Evolutionary conservation across 371 early-diverging fungal species (phyloP), one percentile per base, ranked within the genome.

Genomic region (Amoeboradix gromovi): DNA sequence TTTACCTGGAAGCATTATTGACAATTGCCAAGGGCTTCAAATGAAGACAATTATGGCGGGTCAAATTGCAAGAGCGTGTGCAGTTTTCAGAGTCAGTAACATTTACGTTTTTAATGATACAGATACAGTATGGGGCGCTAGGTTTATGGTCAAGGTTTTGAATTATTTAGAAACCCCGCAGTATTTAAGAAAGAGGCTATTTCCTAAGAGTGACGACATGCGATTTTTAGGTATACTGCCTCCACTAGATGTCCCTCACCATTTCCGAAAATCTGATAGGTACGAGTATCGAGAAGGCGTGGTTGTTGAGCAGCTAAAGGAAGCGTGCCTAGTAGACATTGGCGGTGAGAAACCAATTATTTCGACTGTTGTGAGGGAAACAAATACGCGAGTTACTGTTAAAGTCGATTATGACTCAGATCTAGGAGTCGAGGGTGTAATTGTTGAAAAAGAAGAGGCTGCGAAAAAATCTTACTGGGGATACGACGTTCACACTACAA

Each of bases 391-490:
- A 29, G 86, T 87, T 17, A 87, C 88, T 0, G 82, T 87, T 29
- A 78, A 84, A 73, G 75, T 87, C 67, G n/a, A n/a, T n/a, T 76
- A 74, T 67, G 78, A 79, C 27, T 73, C 79, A 1, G 71, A 80
- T 29, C 5, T 48, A 12, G 73, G 75, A 28, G 74, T 76, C 65
- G 71, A 75, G 66, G 86, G 81, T 65, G 80, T 78, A n/a, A 83
- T 81, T 0, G 84, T 86, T 28, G 81, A 83, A 30, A 84, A 84
- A 30, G 79, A 80, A 67, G 73, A 73, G 29, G 84, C 84, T 72
- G 77, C 79, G 70, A 72, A 74, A 0, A 86, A 86, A 1, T 70
- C 84, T n/a, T 86, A 86, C 73, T 87, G 88, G 88, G 88, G 88
- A 0, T 87, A 84, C 72, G 75, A 77, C 66, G 82, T 86, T 67